Evolutionary conservation across 306 rosid species (phyloP), one percentile per base, ranked within the genome.

Genomic region (Prunus mume): DNA sequence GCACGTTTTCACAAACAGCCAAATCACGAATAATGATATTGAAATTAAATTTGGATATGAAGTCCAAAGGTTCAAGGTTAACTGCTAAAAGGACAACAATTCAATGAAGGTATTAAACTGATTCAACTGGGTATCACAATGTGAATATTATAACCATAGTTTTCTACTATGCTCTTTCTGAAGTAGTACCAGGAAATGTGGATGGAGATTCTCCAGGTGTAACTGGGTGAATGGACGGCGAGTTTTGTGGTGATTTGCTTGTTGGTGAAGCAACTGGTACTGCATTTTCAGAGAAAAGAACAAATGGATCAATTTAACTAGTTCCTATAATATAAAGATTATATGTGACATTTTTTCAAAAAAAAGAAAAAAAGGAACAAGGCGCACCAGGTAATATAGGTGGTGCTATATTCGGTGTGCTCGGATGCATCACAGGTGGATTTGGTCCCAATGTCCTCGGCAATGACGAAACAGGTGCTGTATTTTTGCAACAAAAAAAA

Each of bases 141-240:
- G 65, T 6, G n/a, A 61, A 25, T 6, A 32, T 24, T 60, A 12
- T 8, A 63, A 63, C 46, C 17, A 17, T 18, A 24, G 43, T 34
- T 25, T 43, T 43, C 45, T 15, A 22, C 45, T 17, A 72, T 41
- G 10, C 34, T 45, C 11, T 56, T 24, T 47, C 18, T 46, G 71
- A 82, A 62, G 72, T 10, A 72, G 67, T 83, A 89, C 97, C 93
- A 75, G 86, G 85, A 76, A 81, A 72, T 56, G 79, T 74, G 22
- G 79, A 51, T 15, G 96, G 93, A 72, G 93, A 41, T 38, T 62
- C 51, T 69, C 71, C 84, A 5, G 88, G 93, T 78, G 72, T 82
- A 69, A 74, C 68, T 13, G 91, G 89, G 54, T 63, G 87, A 72
- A 69, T 71, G 30, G 68, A 63, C 0, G 91, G 89, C 32, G 88